Evolutionary conservation across 352 stramenopile genomes (phyloP).

Genomic region (Globisporangium spiculum): DNA sequence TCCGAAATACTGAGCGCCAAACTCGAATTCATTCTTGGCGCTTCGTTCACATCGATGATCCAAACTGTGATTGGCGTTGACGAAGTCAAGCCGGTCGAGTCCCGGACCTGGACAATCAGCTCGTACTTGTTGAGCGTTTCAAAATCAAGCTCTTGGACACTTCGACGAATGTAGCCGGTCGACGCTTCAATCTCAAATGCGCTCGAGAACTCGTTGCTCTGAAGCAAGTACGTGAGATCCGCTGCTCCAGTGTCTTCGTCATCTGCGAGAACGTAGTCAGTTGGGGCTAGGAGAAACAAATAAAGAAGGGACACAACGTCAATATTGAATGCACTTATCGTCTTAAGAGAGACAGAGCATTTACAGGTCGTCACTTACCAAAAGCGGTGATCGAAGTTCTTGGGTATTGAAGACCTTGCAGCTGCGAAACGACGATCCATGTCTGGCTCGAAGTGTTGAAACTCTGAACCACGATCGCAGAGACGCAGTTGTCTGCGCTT

Average conservation of each 20-base stretch:
- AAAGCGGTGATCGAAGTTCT: constrained; percentile 23
- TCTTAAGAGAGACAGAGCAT: neutral
- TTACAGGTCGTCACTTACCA: constrained; percentile 17
- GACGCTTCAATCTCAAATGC: constrained; percentile 10
- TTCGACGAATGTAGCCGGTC: constrained; percentile 26
- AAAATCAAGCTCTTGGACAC: constrained; percentile 22
- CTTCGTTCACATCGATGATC: constrained; percentile 34
- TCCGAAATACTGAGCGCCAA: constrained; percentile 22
- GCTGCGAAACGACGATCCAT: constrained; percentile 25
- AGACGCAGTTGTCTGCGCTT: constrained; percentile 19
- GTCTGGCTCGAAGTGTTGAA: constrained; percentile 15
- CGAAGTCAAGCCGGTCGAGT: constrained; percentile 18
- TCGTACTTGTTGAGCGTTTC: constrained; percentile 31
- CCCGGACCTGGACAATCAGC: constrained; percentile 20
- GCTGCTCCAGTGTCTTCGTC: constrained; percentile 10
- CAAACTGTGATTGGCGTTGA: constrained; percentile 21
- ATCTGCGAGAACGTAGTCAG: constrained; percentile 14
- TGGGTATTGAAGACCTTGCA: constrained; percentile 18
- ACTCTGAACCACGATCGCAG: constrained; percentile 25
- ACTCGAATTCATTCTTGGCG: constrained; percentile 17
- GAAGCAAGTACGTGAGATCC: constrained; percentile 10
- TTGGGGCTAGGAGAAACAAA: constrained; percentile 3
- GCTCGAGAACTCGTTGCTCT: constrained; percentile 2
- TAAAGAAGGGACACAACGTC: neutral
- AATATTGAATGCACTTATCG: neutral